Conservation (phyloP, 257 asterid species). For the Fraxinus americana region DNA sequence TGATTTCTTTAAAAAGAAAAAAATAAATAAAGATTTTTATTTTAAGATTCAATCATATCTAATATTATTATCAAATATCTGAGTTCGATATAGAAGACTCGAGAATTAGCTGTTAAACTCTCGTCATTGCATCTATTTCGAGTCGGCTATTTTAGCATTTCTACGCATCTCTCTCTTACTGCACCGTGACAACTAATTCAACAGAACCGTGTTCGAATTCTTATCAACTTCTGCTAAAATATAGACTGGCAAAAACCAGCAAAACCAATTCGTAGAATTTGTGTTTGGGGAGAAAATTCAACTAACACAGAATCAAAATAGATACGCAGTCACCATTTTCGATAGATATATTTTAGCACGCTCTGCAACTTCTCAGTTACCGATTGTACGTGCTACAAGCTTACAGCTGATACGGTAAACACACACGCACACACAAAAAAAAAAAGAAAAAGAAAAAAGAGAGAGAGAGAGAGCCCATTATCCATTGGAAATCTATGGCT, state of each 20-base stretch:
- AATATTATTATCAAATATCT: no score
- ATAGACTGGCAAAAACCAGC: no score
- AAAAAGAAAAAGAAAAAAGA: neutral
- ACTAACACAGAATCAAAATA: neutral
- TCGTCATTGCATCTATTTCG: neutral
- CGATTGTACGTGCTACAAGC: conserved; percentile 3
- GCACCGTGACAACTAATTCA: no score
- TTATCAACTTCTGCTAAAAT: neutral
- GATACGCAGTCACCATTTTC: no score
- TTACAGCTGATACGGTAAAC: conserved; percentile 1
- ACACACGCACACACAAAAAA: no score
- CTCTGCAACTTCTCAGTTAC: neutral
- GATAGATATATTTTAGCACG: neutral
- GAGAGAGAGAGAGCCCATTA: no score
- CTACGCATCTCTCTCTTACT: neutral
- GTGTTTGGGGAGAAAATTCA: neutral
- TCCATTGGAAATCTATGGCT: conserved; percentile 29
- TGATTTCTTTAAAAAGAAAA: no score
- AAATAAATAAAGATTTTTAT: no score
- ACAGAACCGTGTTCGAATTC: neutral
- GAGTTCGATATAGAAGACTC: no score
- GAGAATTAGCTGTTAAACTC: no score
- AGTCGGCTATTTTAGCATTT: conserved; percentile 17
- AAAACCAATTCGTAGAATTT: neutral
- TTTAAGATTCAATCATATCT: no score